These are phyloP conservation scores for Hypoxylon sp. DNA, from an alignment of 2,329 filamentous ascomycete species.

Conservation along the genomic window DNA sequence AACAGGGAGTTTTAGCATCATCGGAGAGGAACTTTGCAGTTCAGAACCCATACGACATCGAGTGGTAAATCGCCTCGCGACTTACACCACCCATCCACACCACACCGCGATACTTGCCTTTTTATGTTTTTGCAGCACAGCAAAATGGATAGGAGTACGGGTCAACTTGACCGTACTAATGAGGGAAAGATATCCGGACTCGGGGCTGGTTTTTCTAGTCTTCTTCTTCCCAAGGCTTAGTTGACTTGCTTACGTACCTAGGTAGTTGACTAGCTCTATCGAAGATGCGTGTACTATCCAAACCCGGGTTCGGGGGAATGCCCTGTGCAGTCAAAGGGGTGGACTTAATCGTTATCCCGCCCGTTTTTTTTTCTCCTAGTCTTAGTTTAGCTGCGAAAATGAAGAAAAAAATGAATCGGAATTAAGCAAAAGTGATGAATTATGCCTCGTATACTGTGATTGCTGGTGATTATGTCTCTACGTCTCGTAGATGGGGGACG, in stretches of 20 bases:
- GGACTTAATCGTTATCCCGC: slow-evolving; percentile 90
- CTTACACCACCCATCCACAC: slow-evolving; percentile 31
- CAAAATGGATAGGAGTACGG: slow-evolving; percentile 53
- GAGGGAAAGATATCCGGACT: slow-evolving; percentile 98
- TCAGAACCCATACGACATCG: slow-evolving; percentile 12
- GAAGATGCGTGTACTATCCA: slow-evolving; percentile 47
- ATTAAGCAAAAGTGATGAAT: slow-evolving; percentile 23
- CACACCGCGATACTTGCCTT: slow-evolving; percentile 41
- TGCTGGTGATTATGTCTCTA: neutral
- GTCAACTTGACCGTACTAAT: slow-evolving; percentile 84
- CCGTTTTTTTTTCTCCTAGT: slow-evolving; percentile 40
- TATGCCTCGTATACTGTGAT: neutral
- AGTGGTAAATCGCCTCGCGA: slow-evolving; percentile 42
- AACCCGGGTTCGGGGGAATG: slow-evolving; percentile 80
- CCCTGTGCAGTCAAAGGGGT: slow-evolving; percentile 91
- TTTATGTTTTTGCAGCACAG: slow-evolving; percentile 44
- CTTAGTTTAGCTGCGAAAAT: slow-evolving; percentile 44
- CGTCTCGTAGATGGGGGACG: neutral
- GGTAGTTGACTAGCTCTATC: slow-evolving; percentile 50
- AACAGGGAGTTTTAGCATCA: neutral
- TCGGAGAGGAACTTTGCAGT: slow-evolving; percentile 15
- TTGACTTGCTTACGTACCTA: slow-evolving; percentile 38
- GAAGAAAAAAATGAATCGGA: slow-evolving; percentile 37
- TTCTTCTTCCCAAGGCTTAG: slow-evolving; percentile 32
- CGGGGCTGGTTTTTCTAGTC: slow-evolving; percentile 53